Evolutionary conservation across 768 basidiomycete species (phyloP).

Genomic region (Boletus sp.): DNA sequence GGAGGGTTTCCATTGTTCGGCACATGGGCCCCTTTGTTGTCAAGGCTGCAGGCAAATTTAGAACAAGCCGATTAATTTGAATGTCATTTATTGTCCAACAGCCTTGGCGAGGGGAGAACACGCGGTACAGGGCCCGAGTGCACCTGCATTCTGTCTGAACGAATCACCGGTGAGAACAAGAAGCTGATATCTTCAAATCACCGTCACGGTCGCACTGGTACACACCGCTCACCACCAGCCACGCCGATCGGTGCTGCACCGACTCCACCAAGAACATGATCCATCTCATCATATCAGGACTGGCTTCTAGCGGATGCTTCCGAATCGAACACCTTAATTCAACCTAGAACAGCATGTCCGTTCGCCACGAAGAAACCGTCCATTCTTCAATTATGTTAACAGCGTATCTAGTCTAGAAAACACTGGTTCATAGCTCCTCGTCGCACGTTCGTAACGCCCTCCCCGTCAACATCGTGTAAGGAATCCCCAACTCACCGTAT

Average conservation of each 20-base stretch:
- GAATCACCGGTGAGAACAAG: not conserved
- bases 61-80: conserved; percentile 1
- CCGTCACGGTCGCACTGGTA: conserved; percentile 11
- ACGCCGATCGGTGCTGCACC: not conserved
- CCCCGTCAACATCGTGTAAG: not conserved
- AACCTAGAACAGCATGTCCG: too few relatives aligned
- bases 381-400: not conserved
- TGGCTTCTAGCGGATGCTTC: not conserved
- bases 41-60: not conserved
- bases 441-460: conserved; percentile 6
- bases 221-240: not conserved
- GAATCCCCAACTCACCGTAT: conserved; percentile 3
- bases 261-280: not conserved
- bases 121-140: not conserved
- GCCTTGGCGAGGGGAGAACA: not conserved
- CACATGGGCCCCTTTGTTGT: conserved; percentile 7
- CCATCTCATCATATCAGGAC: too few relatives aligned
- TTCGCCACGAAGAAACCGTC: too few relatives aligned
- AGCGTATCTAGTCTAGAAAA: not conserved
- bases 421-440: not conserved
- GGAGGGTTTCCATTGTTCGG: conserved; percentile 8
- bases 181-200: not conserved
- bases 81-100: not conserved
- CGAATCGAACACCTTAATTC: not conserved
- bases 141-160: not conserved